phyloP scores from a whole-genome alignment of 2,329 filamentous ascomycete species.

The Fusarium phyllophilum region DNA sequence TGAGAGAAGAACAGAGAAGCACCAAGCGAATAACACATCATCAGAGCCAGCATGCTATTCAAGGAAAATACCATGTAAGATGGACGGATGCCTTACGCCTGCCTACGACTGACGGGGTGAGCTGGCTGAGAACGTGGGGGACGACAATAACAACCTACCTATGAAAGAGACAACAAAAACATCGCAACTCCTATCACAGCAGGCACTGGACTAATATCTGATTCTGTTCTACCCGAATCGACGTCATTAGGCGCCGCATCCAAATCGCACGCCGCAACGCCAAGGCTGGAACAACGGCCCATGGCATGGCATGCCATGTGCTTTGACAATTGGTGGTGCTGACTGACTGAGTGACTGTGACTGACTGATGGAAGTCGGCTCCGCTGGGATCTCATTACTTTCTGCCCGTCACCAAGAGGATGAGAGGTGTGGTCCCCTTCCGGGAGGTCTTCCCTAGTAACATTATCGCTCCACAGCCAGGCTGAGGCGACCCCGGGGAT shows the following conservation, averaged over 20 bases:
- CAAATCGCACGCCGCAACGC: constrained; percentile 31
- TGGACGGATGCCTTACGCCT: constrained; percentile 2
- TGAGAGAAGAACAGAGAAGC: constrained; percentile 10
- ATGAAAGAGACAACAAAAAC: constrained; percentile 22
- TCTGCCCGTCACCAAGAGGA: constrained; percentile 19
- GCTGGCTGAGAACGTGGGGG: constrained; percentile 24
- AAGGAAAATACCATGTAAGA: constrained; percentile 17
- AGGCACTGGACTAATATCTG: constrained; percentile 33
- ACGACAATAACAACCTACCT: constrained; percentile 19
- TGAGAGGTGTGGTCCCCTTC: constrained; percentile 30
- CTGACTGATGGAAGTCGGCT: constrained; percentile 17
- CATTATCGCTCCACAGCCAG: constrained; percentile 39
- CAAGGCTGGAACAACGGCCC: constrained; percentile 31
- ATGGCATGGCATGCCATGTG: constrained; percentile 35
- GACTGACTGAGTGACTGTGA: constrained; percentile 7
- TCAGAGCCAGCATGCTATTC: constrained; percentile 13
- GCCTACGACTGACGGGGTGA: constrained; percentile 10
- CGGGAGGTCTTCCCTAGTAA: constrained; percentile 31
- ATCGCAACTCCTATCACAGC: constrained; percentile 33
- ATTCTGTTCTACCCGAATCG: constrained; percentile 34
- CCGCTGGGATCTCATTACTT: constrained; percentile 23
- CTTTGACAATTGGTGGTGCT: constrained; percentile 33
- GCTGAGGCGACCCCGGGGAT: constrained; percentile 40
- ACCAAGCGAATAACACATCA: constrained; percentile 26
- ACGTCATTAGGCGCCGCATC: constrained; percentile 36